Evolutionary conservation across 345 rosid genomes (phyloP).

Genomic region (Rubroshorea leprosula): DNA sequence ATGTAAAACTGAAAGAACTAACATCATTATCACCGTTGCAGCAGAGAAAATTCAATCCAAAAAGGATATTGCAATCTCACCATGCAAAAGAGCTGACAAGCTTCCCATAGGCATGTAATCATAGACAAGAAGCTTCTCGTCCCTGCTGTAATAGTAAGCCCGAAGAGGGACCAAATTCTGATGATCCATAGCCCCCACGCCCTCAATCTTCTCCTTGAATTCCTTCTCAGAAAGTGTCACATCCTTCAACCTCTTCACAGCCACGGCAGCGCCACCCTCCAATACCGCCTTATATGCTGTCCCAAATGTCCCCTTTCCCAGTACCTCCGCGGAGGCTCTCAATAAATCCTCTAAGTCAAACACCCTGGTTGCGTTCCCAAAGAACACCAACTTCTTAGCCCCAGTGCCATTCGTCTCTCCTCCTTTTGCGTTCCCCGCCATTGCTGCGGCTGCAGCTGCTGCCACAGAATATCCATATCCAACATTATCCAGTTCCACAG

Average conservation of each 20-base stretch:
- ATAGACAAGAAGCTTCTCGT: constrained; percentile 92
- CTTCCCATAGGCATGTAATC: constrained; percentile 99
- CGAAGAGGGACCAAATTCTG: constrained; percentile 77
- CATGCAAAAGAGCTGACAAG: constrained; percentile 65
- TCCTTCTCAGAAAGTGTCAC: constrained; percentile 65
- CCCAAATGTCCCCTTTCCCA: constrained; percentile 98
- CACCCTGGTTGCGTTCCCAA: constrained; percentile 57
- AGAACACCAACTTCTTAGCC: constrained; percentile 59
- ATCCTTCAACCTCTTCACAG: constrained; percentile 94
- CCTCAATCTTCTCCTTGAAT: constrained; percentile 79
- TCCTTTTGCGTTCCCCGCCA: constrained; percentile 33
- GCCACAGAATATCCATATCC: constrained; percentile 26
- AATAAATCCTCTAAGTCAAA: constrained; percentile 89
- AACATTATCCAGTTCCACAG: constrained; percentile 42
- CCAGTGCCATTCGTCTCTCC: constrained; percentile 31
- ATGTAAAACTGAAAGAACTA: not conserved
- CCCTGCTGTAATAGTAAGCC: constrained; percentile 84
- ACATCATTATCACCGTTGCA: not conserved
- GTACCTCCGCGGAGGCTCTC: constrained; percentile 95
- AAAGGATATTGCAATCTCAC: constrained; percentile 3
- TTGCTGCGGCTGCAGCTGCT: constrained; percentile 32
- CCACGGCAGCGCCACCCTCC: constrained; percentile 66
- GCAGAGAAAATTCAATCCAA: not conserved
- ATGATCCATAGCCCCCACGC: constrained; percentile 85
- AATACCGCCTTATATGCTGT: constrained; percentile 91